Base-by-base conservation (phyloP, 2,329 filamentous ascomycete genomes). In the Alternaria metachromatica region DNA sequence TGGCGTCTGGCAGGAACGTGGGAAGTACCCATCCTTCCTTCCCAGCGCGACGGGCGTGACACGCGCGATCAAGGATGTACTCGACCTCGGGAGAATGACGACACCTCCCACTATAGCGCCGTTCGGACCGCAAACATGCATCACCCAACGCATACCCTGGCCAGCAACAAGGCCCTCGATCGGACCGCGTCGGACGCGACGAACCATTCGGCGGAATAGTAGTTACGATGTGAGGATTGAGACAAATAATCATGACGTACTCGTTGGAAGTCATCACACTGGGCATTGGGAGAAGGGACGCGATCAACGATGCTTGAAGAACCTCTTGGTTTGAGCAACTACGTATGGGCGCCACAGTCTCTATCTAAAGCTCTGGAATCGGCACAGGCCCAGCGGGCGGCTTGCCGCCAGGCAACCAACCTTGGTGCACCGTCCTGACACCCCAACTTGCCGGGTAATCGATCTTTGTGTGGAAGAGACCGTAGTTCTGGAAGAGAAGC, bases 401-500 rank as follows among this genome's bases (percentile, higher is more conserved):
- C 44, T 55, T 60, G 6, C 30, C 30, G 7, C 51, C 30, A 8
- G 44, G 30, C 21, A 60, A 18, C 44, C 44, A 60, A 13, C 30
- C 51, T 20, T 56, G 44, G 20, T 60, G 58, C 44, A 56, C 26
- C 6, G 44, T 48, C 51, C 51, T 55, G 9, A 43, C 30, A 25
- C 44, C 58, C 20, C 20, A 60, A 43, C 44, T 60, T 10, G 51
- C 51, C 6, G 51, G 58, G 28, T 50, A 56, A 25, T 60, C 58
- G 12, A 60, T 60, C 44, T 60, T 60, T 5, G 51, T 56, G 20
- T 60, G 51, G n/a, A 60, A 56, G 6, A 60, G 30, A 15, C 51
- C 51, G 30, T 60, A 49, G 30, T 56, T 56, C 23, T 49, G 30
- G 44, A 55, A 60, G 10, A 56, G 51, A 15, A 56, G 51, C 4